Conservation (phyloP, 345 rosid genomes). For the Citrus mangshanensis region DNA sequence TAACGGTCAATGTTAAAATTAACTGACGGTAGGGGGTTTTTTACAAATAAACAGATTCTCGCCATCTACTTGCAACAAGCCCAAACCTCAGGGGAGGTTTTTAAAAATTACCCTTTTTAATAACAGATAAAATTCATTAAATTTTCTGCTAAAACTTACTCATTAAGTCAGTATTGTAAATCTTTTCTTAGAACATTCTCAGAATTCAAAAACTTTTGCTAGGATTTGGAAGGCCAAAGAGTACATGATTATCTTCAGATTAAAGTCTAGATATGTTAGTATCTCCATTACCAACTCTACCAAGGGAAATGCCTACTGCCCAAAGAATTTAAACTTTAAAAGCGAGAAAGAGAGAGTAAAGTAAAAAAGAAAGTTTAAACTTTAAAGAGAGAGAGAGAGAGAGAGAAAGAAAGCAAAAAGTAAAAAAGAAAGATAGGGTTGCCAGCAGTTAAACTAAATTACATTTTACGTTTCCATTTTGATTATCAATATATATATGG, state of each 20-base stretch:
- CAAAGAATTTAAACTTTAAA: neutral
- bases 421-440: neutral
- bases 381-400: too few species aligned
- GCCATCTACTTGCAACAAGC: too few species aligned
- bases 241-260: neutral
- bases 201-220: neutral
- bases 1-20: too few species aligned
- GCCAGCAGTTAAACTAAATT: neutral
- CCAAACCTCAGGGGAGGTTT: too few species aligned
- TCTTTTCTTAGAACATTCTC: neutral
- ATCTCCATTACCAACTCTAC: neutral
- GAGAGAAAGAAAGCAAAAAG: neutral
- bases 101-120: too few species aligned
- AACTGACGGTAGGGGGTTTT: too few species aligned
- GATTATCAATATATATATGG: neutral
- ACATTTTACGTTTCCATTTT: neutral
- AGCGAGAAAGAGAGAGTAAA: neutral
- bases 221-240: neutral
- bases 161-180: neutral
- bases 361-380: neutral
- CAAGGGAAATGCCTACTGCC: neutral
- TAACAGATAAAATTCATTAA: neutral
- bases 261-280: neutral
- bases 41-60: too few species aligned
- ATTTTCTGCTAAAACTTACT: neutral